Evolutionary conservation across 768 basidiomycete genomes (phyloP).

Genomic region (Auriscalpium orientale): DNA sequence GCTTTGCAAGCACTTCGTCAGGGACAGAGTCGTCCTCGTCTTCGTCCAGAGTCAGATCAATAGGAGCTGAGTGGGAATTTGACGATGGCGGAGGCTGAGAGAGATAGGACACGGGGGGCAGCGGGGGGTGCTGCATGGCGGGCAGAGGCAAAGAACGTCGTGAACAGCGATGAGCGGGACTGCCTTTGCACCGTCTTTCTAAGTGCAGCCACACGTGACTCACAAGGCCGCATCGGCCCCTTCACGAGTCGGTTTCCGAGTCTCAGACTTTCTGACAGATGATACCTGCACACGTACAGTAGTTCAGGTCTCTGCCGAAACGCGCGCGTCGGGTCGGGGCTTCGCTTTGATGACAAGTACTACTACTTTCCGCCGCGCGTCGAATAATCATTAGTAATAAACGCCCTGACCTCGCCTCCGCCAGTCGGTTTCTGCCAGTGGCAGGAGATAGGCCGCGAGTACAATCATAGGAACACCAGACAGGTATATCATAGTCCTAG

Average conservation of each 20-base stretch:
- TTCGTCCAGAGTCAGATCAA: constrained; percentile 69
- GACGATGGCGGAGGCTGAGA: constrained; percentile 18
- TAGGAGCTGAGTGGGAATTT: constrained; percentile 42
- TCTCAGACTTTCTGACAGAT: too few species aligned
- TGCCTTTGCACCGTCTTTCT: neutral
- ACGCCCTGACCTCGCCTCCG: too few species aligned
- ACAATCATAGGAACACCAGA: too few species aligned
- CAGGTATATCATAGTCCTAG: too few species aligned
- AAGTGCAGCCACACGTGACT: neutral
- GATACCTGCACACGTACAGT: too few species aligned
- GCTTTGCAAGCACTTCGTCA: constrained; percentile 13
- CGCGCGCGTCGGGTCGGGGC: too few species aligned
- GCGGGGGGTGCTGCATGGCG: constrained; percentile 4
- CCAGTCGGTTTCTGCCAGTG: too few species aligned
- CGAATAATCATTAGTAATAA: too few species aligned
- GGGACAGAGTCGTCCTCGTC: constrained; percentile 39
- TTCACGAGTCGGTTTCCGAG: neutral
- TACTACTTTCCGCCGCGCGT: too few species aligned
- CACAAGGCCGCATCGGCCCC: neutral
- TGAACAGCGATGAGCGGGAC: neutral
- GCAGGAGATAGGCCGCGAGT: too few species aligned
- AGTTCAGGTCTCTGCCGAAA: too few species aligned
- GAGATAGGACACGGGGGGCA: neutral
- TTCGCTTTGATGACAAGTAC: too few species aligned
- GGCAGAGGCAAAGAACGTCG: neutral